A percentile compares a stretch with the other conserved stretches of the same genome.
phyloP scores from a whole-genome alignment of 1,139 yeast genomes.

The Magnusiomyces fungicola region DNA sequence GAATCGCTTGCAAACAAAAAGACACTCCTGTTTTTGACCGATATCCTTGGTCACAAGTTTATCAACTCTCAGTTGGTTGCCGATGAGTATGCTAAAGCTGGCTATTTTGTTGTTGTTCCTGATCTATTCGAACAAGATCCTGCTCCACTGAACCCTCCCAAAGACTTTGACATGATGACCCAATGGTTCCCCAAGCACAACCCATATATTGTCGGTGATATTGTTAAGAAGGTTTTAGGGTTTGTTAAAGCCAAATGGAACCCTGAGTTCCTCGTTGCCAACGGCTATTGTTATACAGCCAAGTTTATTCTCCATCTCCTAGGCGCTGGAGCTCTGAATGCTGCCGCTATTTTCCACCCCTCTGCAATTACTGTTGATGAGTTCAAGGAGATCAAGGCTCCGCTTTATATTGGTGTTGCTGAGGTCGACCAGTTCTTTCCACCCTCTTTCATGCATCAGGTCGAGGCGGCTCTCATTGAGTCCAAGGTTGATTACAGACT shows the following conservation, averaged over 20 bases:
- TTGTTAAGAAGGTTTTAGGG: constrained; percentile 41
- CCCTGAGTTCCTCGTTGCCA: constrained; percentile 49
- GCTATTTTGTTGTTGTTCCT: constrained; percentile 62
- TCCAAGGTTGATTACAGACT: constrained; percentile 43
- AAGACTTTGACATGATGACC: constrained; percentile 30
- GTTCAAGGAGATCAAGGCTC: constrained; percentile 49
- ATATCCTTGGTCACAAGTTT: constrained; percentile 55
- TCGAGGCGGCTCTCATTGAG: constrained; percentile 53
- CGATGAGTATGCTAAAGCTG: constrained; percentile 56
- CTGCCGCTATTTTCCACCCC: constrained; percentile 76
- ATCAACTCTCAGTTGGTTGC: constrained; percentile 58
- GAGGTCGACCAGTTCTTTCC: constrained; percentile 60
- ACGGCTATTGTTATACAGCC: constrained; percentile 87
- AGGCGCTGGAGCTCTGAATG: constrained; percentile 43
- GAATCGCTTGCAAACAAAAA: constrained; percentile 31
- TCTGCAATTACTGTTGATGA: constrained; percentile 61
- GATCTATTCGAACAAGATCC: constrained; percentile 61
- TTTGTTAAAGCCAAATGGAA: constrained; percentile 35
- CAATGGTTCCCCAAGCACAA: constrained; percentile 58
- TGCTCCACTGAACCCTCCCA: constrained; percentile 27
- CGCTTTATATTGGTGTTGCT: constrained; percentile 65
- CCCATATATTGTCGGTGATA: constrained; percentile 38
- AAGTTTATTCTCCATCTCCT: constrained; percentile 53
- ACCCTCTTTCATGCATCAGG: constrained; percentile 49
- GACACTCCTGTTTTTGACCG: constrained; percentile 57